A percentile compares a stretch with the other conserved stretches of the same genome.
Evolutionary conservation across 1,284 basidiomycete genomes (phyloP).

Genomic region (Ganoderma multipileum): DNA sequence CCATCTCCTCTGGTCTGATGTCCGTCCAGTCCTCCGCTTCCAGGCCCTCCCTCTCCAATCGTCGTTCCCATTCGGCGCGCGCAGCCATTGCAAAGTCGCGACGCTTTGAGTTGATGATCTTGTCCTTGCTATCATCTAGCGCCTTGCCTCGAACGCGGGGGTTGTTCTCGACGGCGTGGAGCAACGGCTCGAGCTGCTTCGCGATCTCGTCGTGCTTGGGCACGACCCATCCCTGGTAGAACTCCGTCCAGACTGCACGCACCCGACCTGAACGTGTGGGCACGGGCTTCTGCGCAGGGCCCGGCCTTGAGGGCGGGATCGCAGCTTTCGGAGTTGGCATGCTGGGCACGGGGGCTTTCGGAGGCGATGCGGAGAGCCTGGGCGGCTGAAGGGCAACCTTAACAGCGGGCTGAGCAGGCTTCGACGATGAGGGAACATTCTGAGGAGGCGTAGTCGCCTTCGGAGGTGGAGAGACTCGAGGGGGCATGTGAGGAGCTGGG

Average conservation of each 20-base stretch:
- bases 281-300: conserved; percentile 15
- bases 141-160: conserved; percentile 21
- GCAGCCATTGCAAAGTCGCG: conserved; percentile 28
- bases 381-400: conserved; percentile 19
- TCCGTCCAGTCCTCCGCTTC: conserved; percentile 32
- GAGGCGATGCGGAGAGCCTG: conserved; percentile 23
- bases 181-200: conserved; percentile 18
- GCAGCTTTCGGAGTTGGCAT: conserved; percentile 10
- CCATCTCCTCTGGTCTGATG: conserved; percentile 30
- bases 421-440: conserved; percentile 20
- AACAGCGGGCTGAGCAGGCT: conserved; percentile 19
- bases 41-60: conserved; percentile 25
- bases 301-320: conserved; percentile 9
- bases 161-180: conserved; percentile 20
- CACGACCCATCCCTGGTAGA: conserved; percentile 24
- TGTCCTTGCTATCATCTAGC: conserved; percentile 15
- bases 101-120: conserved; percentile 22
- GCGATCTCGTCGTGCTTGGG: conserved; percentile 18
- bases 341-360: conserved; percentile 19
- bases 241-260: conserved; percentile 25
- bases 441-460: conserved; percentile 19
- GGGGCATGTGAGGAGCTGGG: conserved; percentile 8
- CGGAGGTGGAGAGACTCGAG: conserved; percentile 26
- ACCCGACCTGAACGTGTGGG: conserved; percentile 28
- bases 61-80: conserved; percentile 28